Percentiles rank a stretch among this genome's conserved stretches.
These are phyloP conservation scores for Cynanchum wilfordii DNA, from an alignment of 257 asterid species.

Conservation along the genomic window DNA sequence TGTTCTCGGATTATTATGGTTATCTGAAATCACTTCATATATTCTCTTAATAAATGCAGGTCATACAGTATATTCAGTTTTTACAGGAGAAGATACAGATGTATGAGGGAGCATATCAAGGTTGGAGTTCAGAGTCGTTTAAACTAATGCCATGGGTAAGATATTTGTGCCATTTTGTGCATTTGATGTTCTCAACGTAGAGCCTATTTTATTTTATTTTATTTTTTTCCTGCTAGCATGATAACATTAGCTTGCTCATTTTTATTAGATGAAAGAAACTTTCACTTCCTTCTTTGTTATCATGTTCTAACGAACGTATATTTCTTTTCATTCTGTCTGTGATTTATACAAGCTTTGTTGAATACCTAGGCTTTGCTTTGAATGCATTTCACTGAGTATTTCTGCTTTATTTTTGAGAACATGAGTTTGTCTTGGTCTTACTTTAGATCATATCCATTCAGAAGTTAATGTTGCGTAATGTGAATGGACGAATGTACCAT, in stretches of 20 bases:
- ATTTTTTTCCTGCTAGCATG: not conserved
- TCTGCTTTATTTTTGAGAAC: not conserved
- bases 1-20: not conserved
- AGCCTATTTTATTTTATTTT: not conserved
- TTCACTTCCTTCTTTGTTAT: not conserved
- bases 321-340: not conserved
- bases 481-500: not conserved
- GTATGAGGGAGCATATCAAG: conserved; percentile 59
- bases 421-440: not conserved
- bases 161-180: not conserved
- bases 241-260: not conserved
- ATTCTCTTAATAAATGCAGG: conserved; percentile 44
- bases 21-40: not conserved
- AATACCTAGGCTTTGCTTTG: not conserved
- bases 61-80: conserved; percentile 77
- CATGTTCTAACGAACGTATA: not conserved
- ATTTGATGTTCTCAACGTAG: not conserved
- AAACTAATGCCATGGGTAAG: conserved; percentile 67
- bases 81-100: conserved; percentile 61
- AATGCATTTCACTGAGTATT: not conserved
- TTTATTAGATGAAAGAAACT: not conserved
- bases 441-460: not conserved
- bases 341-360: not conserved
- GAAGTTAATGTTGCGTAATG: not conserved
- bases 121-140: conserved; percentile 70